Evolutionary conservation across 208 protist species (phyloP).

Genomic region (Trichomonas gallinae): DNA sequence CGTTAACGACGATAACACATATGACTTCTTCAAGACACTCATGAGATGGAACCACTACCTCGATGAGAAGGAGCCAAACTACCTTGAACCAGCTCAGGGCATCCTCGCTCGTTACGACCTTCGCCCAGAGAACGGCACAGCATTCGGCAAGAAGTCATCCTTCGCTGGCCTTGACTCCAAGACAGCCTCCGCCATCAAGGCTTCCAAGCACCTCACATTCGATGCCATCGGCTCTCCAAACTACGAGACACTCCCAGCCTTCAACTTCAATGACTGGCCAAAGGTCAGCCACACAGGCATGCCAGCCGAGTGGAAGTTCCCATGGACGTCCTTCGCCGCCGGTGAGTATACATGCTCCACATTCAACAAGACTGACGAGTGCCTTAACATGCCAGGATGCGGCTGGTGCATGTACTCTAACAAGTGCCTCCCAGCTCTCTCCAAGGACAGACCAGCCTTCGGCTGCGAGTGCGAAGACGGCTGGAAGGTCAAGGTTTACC

Average conservation of each 20-base stretch:
- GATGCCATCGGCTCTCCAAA: background rate
- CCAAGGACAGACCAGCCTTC: background rate
- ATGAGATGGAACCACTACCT: background rate
- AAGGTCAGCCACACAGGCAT: background rate
- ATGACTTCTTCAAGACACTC: background rate
- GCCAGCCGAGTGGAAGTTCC: background rate
- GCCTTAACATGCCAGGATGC: background rate
- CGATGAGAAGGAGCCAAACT: background rate
- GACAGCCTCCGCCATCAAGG: background rate
- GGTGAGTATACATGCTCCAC: background rate
- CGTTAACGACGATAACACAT: background rate
- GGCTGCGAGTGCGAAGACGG: background rate
- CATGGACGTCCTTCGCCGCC: background rate
- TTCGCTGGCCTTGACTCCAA: background rate
- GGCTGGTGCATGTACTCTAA: background rate
- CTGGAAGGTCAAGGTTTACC: background rate
- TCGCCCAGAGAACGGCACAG: background rate
- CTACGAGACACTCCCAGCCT: background rate
- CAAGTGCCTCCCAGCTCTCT: background rate
- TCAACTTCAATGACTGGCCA: background rate
- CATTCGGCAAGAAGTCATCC: background rate
- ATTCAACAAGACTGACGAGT: background rate
- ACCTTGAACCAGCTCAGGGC: background rate
- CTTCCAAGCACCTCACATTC: background rate
- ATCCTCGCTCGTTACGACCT: conserved; percentile 5